phyloP scores from a whole-genome alignment of 1,139 yeast species.

The Debaryomycetaceae sp. region DNA sequence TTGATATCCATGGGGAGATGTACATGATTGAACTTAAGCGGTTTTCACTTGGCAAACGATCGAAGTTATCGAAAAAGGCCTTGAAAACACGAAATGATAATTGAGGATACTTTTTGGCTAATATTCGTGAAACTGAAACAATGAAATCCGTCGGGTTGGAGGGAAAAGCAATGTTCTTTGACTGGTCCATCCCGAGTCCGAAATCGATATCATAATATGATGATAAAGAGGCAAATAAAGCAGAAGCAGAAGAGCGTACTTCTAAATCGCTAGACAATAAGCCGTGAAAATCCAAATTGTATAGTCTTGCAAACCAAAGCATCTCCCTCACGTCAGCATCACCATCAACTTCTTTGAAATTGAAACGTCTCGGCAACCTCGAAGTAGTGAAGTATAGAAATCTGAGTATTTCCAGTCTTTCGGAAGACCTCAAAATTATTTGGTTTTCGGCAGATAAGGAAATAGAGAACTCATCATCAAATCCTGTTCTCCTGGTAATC shows the following conservation, averaged over 20 bases:
- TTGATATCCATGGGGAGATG: constrained; percentile 76
- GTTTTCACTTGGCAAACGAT: constrained; percentile 33
- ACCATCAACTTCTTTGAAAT: constrained; percentile 20
- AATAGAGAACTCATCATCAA: constrained; percentile 51
- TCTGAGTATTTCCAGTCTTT: constrained; percentile 65
- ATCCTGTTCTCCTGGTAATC: constrained; percentile 47
- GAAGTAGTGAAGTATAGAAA: constrained; percentile 65
- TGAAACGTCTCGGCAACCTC: constrained; percentile 35
- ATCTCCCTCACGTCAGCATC: constrained; percentile 17
- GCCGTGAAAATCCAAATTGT: constrained; percentile 68
- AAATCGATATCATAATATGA: constrained; percentile 58
- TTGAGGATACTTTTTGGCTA: constrained; percentile 56
- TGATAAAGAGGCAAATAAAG: constrained; percentile 62
- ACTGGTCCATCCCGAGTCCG: constrained; percentile 55
- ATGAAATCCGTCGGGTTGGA: constrained; percentile 66
- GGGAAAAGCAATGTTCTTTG: constrained; percentile 70
- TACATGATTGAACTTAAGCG: constrained; percentile 47
- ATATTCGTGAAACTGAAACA: constrained; percentile 53
- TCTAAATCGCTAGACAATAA: constrained; percentile 56
- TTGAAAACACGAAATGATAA: constrained; percentile 60
- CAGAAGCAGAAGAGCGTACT: constrained; percentile 63
- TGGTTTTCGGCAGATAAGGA: constrained; percentile 42
- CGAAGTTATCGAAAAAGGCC: constrained; percentile 59
- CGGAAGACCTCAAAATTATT: constrained; percentile 55
- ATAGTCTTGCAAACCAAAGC: constrained; percentile 55